Percentiles rank a stretch among this genome's conserved stretches.
Conservation (phyloP, 208 protist genomes). For the Acanthamoeba castellanii region DNA sequence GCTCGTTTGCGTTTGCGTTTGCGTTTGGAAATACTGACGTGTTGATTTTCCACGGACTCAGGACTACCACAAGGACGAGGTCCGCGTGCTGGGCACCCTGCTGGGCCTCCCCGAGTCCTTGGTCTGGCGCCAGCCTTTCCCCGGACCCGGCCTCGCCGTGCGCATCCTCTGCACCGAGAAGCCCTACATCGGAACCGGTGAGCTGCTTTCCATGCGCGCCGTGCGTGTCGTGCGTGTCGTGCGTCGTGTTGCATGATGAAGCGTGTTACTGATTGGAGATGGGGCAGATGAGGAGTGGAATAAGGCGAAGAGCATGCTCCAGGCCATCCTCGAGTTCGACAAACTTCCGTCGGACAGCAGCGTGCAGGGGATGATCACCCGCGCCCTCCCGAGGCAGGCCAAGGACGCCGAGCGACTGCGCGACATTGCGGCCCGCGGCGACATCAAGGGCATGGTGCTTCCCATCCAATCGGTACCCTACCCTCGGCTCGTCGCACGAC, state of each 20-base stretch:
- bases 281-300: constrained; percentile 60
- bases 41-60: neutral
- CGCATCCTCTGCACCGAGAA: constrained; percentile 94
- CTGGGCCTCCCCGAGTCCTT: constrained; percentile 95
- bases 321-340: neutral
- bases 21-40: neutral
- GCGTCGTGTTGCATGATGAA: no score
- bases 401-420: neutral
- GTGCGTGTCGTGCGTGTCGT: no score
- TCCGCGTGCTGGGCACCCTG: constrained; percentile 94
- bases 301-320: neutral
- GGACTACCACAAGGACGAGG: constrained; percentile 97
- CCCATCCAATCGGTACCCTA: neutral
- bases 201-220: neutral
- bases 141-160: constrained; percentile 98
- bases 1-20: neutral
- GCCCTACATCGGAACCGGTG: constrained; percentile 20
- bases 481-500: neutral
- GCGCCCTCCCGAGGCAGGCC: neutral
- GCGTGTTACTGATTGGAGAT: no score
- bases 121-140: constrained; percentile 90
- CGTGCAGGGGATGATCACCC: neutral
- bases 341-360: neutral
- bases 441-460: neutral
- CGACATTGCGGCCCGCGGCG: neutral